Evolutionary conservation across 106 monocot genomes (phyloP).

Genomic region (Dendrobium huoshanense): DNA sequence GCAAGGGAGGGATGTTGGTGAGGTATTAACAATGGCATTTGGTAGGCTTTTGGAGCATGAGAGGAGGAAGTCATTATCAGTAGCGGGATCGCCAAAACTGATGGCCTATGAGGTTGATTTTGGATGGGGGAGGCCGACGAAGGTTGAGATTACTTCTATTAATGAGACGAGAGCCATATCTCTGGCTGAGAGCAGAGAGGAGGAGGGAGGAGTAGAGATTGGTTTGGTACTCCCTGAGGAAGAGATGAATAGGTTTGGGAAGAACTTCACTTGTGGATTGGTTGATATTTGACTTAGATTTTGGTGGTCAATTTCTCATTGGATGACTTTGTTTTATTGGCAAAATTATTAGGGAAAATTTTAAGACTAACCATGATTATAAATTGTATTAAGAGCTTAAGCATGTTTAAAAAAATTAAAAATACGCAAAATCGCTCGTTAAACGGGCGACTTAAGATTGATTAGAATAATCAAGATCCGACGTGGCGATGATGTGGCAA

Average conservation of each 20-base stretch:
- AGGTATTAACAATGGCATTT: neutral
- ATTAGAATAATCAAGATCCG: too few species aligned
- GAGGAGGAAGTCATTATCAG: neutral
- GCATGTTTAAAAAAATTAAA: too few species aligned
- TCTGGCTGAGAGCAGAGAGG: conserved; percentile 10
- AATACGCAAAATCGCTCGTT: too few species aligned
- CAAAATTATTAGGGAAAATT: too few species aligned
- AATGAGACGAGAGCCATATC: conserved; percentile 2
- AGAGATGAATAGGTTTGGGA: neutral
- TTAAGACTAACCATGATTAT: too few species aligned
- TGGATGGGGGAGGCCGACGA: conserved; percentile 17
- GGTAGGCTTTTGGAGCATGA: neutral
- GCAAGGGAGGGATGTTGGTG: neutral
- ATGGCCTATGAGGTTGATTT: conserved; percentile 20
- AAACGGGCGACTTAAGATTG: too few species aligned
- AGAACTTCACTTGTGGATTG: neutral
- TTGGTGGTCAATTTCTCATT: too few species aligned
- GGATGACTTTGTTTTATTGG: too few species aligned
- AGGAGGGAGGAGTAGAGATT: conserved; percentile 9
- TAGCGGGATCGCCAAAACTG: conserved; percentile 12
- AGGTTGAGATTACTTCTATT: conserved; percentile 14
- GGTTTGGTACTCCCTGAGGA: conserved; percentile 5
- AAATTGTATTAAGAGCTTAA: too few species aligned
- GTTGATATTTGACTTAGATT: neutral
- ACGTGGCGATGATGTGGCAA: too few species aligned